A percentile compares a stretch with the other conserved stretches of the same genome.
Conservation (phyloP, 1,284 basidiomycete species). For the Ceraceosorus guamensis region DNA sequence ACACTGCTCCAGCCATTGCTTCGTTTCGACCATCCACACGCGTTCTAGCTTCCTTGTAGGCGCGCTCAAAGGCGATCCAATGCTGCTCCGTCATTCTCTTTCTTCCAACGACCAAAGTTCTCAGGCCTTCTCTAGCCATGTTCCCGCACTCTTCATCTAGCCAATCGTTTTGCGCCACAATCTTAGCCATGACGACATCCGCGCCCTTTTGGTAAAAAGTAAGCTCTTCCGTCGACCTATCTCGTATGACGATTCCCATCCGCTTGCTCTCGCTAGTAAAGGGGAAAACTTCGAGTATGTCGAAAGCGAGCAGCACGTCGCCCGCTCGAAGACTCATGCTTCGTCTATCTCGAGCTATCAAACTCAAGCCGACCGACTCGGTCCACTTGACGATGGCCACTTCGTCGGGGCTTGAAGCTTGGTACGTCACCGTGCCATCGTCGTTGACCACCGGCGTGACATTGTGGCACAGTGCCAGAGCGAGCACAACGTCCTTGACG, state of each 20-base stretch:
- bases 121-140: constrained; percentile 92
- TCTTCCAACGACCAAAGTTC: constrained; percentile 85
- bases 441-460: constrained; percentile 92
- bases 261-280: constrained; percentile 96
- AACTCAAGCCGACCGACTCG: constrained; percentile 80
- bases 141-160: constrained; percentile 97
- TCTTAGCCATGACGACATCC: constrained; percentile 89
- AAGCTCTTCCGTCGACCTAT: constrained; percentile 66
- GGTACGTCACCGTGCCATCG: constrained; percentile 87
- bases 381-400: constrained; percentile 99
- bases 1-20: constrained; percentile 63
- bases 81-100: constrained; percentile 65
- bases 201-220: constrained; percentile 94
- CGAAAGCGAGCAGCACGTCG: constrained; percentile 57
- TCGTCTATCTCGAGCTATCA: constrained; percentile 79
- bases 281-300: constrained; percentile 89
- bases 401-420: constrained; percentile 97
- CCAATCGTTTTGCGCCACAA: constrained; percentile 97
- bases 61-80: constrained; percentile 67
- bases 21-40: constrained; percentile 71
- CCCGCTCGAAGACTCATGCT: constrained; percentile 56
- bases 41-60: constrained; percentile 71
- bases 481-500: constrained; percentile 86
- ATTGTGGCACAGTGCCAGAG: constrained; percentile 92
- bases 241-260: constrained; percentile 93